Evolutionary conservation across 495 filamentous ascomycete genomes (phyloP), one percentile per base, ranked within the genome.

Genomic region (Penicillium odoratum): DNA sequence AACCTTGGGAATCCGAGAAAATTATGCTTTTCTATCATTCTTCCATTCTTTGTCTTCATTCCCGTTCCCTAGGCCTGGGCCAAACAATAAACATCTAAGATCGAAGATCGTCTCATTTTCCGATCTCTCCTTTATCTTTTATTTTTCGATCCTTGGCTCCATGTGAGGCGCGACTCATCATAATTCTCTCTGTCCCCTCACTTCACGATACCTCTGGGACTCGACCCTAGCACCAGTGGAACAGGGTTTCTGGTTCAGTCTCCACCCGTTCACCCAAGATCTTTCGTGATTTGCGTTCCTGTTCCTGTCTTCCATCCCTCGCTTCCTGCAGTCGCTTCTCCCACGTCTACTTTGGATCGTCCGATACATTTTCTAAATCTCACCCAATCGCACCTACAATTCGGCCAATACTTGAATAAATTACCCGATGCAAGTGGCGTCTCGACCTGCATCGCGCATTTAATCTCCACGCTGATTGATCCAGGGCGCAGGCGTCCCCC

Each of bases 101-200:
- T 42, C 21, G 29, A 34, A 9, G 26, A 21, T 16, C 10, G 31
- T 16, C 45, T n/a, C 45, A 6, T n/a, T 4, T 5, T 33, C 16
- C 28, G 26, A 30, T 49, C 21, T 8, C 11, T 21, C 10, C 31
- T 40, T 38, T 49, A 10, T 49, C 47, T 30, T 43, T 29, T 8
- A 6, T 44, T 34, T 31, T 30, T 36, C 48, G 8, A 48, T 53
- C 31, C 43, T 56, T 57, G 11, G 33, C 33, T 34, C 33, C 33
- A 64, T 66, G 61, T 31, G 33, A 47, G n/a, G 51, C 49, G 57
- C 53, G 70, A 73, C 67, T 67, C 56, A 61, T 75, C 70, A 75
- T 65, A 71, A 65, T 63, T 26, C 34, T 25, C 56, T 60, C 56
- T 48, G 53, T 60, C 62, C 48, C 63, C 61, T 61, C 64, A 31